Conservation (phyloP, 2,329 filamentous ascomycete genomes). For the Colletotrichum spaethianum region DNA sequence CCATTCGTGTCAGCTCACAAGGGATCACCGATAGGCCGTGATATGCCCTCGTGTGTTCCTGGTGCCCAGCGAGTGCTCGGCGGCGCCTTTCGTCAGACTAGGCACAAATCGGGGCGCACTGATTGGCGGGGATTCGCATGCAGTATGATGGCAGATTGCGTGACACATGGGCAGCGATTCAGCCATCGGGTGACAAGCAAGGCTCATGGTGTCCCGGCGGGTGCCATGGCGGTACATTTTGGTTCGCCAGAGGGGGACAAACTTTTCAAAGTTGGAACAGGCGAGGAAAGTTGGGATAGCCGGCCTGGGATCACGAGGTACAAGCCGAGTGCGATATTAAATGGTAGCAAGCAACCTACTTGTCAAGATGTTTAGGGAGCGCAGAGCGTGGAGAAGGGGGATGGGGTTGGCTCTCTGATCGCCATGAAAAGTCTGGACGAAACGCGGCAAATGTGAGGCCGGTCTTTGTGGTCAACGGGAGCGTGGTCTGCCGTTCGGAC, state of each 20-base stretch:
- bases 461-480: constrained; percentile 11
- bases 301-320: constrained; percentile 11
- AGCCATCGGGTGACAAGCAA: constrained; percentile 14
- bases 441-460: constrained; percentile 37
- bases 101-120: not conserved
- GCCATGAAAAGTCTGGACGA: constrained; percentile 29
- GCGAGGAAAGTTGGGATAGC: not conserved
- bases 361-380: not conserved
- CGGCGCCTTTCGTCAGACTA: not conserved
- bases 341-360: constrained; percentile 4
- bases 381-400: not conserved
- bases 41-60: constrained; percentile 11
- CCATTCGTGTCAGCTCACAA: constrained; percentile 9
- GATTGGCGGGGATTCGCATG: constrained; percentile 33
- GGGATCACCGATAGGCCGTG: not conserved
- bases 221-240: constrained; percentile 24
- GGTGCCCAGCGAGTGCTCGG: constrained; percentile 1
- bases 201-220: not conserved
- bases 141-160: constrained; percentile 32
- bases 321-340: constrained; percentile 24
- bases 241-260: constrained; percentile 1
- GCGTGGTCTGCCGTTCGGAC: constrained; percentile 14
- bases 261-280: not conserved
- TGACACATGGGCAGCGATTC: constrained; percentile 30
- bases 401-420: not conserved